Base-by-base conservation (phyloP, 345 rosid species). In the Salix suchowensis region DNA sequence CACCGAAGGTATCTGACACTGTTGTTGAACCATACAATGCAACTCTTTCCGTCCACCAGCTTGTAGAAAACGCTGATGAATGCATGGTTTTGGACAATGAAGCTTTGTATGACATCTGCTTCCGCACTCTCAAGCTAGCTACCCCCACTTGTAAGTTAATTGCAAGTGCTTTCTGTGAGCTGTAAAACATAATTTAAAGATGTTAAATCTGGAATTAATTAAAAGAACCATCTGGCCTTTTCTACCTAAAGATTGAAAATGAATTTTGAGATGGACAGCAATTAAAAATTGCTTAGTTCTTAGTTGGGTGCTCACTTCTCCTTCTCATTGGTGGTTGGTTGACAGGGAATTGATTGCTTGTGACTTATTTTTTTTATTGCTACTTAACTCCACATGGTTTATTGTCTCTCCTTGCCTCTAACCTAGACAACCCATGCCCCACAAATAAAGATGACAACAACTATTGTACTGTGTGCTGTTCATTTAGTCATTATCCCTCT, bases 71-170 rank as follows among this genome's bases (percentile, higher is more conserved):
- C 39, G 80, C 80, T 2, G 80, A 77, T 18, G 76, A 77, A 73
- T 78, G 81, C 16, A 78, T 78, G 81, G 81, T 78, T 30, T 67
- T 78, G 81, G 81, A 78, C 68, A 78, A 78, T 23, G 81, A 78
- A 72, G 81, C 81, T 7, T 73, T 78, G 42, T 78, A 78, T 21
- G 81, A 78, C 65, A 78, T 78, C 71, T 78, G 81, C 76, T 78
- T 78, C 60, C 81, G 81, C 3, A 78, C 81, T n/a, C 81, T 78
- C 19, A 78, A 78, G 72, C 81, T 78, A 7, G 76, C 81, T 8
- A 78, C 81, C 65, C 81, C 81, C 13, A 72, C 81, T 14, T 78
- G 81, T 78, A 78, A 78, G 81, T 55, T 40, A 52, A 24, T 24
- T 36, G 24, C 8, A 39, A 66, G 2, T 54, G 19, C 48, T 55